Conservation (phyloP, 1,284 basidiomycete species). For the Moesziomyces sp. region DNA sequence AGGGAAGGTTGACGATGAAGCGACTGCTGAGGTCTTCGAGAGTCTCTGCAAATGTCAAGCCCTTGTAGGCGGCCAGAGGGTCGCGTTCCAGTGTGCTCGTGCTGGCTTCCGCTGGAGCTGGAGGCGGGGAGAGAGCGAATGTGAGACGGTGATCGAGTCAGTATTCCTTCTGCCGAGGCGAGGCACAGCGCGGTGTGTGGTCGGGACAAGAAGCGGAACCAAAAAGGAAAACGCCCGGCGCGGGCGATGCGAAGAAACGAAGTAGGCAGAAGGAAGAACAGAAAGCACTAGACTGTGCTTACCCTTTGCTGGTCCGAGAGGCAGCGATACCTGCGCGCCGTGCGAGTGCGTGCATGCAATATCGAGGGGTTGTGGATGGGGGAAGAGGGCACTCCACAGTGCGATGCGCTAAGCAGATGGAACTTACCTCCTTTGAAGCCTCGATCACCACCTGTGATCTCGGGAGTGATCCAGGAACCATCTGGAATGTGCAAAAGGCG, state of each 20-base stretch:
- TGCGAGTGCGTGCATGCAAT: neutral
- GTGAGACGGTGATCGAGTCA: constrained; percentile 8
- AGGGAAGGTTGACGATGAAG: constrained; percentile 95
- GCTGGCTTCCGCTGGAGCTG: constrained; percentile 36
- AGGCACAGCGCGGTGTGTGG: neutral
- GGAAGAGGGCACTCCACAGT: neutral
- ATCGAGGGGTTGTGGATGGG: neutral
- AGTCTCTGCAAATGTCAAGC: constrained; percentile 61
- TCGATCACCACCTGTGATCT: constrained; percentile 62
- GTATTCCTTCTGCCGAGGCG: neutral
- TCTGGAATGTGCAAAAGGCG: constrained; percentile 20
- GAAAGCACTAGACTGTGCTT: constrained; percentile 48
- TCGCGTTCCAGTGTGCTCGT: constrained; percentile 36
- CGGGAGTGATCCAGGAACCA: constrained; percentile 64
- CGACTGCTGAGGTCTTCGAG: constrained; percentile 72
- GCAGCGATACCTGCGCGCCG: neutral
- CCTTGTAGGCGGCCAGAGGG: constrained; percentile 45
- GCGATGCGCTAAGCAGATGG: constrained; percentile 1
- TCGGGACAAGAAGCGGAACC: constrained; percentile 1
- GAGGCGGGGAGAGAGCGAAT: neutral
- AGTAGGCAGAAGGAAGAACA: constrained; percentile 17
- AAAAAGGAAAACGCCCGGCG: neutral
- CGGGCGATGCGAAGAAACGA: constrained; percentile 21
- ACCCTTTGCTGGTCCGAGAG: constrained; percentile 39
- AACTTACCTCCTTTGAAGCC: constrained; percentile 65